phyloP scores from a whole-genome alignment of 345 rosid species.

The Salix purpurea region DNA sequence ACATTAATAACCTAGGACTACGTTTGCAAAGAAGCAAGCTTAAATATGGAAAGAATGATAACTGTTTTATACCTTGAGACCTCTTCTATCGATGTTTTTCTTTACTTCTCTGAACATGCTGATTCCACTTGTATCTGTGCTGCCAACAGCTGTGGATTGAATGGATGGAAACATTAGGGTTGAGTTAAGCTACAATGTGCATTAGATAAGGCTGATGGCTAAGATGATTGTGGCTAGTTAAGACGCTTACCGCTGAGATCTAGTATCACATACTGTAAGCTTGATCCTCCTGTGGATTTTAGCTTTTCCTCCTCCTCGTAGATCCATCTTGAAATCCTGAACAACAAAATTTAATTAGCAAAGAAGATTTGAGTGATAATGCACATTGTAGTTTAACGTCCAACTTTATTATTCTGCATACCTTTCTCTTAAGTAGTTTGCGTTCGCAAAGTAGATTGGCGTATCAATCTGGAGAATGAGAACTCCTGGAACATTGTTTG shows the following conservation, averaged over 20 bases:
- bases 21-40: neutral
- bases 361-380: neutral
- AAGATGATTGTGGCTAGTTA: neutral
- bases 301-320: conserved; percentile 25
- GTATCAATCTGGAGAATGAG: conserved; percentile 29
- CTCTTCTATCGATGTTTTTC: conserved; percentile 20
- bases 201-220: neutral
- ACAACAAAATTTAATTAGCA: neutral
- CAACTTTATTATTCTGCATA: neutral
- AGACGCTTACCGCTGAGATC: conserved; percentile 24
- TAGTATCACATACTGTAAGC: conserved; percentile 22
- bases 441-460: conserved; percentile 32
- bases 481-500: conserved; percentile 20
- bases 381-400: neutral
- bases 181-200: neutral
- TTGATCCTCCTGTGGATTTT: conserved; percentile 17
- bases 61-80: conserved; percentile 13
- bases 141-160: conserved; percentile 21
- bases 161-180: neutral
- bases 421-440: conserved; percentile 36
- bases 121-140: conserved; percentile 33
- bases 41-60: neutral
- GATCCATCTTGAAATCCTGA: conserved; percentile 28
- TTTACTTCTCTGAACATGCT: conserved; percentile 20
- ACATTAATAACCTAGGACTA: neutral